A percentile compares a stretch with the other conserved stretches of the same genome.
Evolutionary conservation across 2,329 filamentous ascomycete species (phyloP).

Genomic region (Colletotrichum scovillei): DNA sequence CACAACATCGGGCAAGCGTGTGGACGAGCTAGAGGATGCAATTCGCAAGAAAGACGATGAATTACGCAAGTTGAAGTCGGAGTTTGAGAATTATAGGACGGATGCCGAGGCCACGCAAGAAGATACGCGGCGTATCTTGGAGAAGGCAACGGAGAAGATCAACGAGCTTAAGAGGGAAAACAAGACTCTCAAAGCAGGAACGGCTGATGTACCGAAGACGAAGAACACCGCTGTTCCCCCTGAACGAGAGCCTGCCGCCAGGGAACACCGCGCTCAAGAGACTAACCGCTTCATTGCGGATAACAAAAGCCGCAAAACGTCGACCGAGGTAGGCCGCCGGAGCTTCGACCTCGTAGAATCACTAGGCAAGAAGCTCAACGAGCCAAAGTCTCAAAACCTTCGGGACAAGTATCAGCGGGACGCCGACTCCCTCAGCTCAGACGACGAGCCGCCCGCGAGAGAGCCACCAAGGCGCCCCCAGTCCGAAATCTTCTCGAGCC

Average conservation of each 20-base stretch:
- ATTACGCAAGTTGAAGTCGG: constrained; percentile 59
- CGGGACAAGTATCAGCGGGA: constrained; percentile 50
- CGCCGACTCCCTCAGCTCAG: constrained; percentile 30
- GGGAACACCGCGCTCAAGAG: constrained; percentile 9
- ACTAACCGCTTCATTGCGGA: constrained; percentile 7
- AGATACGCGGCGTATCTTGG: constrained; percentile 66
- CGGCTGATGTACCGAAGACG: constrained; percentile 23
- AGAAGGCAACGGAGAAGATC: constrained; percentile 68
- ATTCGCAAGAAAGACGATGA: constrained; percentile 60
- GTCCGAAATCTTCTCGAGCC: constrained; percentile 25
- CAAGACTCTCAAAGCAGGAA: constrained; percentile 53
- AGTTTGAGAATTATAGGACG: constrained; percentile 65
- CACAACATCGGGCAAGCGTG: constrained; percentile 1
- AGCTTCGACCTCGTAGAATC: constrained; percentile 43
- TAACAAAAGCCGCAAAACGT: constrained; percentile 30
- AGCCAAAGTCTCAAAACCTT: constrained; percentile 41
- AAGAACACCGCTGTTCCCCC: constrained; percentile 2
- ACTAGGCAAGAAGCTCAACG: constrained; percentile 37
- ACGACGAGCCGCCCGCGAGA: constrained; percentile 20
- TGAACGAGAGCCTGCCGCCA: constrained; percentile 17
- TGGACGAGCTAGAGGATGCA: constrained; percentile 49
- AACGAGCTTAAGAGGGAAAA: constrained; percentile 66
- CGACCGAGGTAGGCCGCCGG: constrained; percentile 17
- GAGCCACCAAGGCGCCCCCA: constrained; percentile 12
- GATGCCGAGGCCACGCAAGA: constrained; percentile 64